Conservation (phyloP, 768 basidiomycete species). For the Xanthoconium purpureum region DNA sequence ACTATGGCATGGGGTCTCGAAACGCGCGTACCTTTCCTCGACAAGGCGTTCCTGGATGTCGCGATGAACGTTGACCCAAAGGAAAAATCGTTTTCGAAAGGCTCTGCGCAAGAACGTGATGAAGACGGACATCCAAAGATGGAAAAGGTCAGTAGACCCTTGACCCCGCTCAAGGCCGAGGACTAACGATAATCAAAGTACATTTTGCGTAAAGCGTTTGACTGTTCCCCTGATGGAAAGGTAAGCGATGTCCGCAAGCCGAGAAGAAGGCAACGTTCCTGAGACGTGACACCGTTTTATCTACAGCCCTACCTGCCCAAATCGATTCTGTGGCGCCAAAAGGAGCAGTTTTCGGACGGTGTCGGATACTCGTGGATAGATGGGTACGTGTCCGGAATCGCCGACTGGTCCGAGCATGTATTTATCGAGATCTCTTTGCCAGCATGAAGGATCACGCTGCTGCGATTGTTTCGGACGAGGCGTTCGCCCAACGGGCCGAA, state of each 20-base stretch:
- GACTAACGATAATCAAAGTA: slow-evolving; percentile 50
- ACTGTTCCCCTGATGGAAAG: slow-evolving; percentile 77
- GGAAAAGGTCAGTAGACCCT: slow-evolving; percentile 74
- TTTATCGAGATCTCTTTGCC: slow-evolving; percentile 4
- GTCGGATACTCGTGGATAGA: slow-evolving; percentile 99
- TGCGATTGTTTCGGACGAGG: slow-evolving; percentile 72
- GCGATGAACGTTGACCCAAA: slow-evolving; percentile 87
- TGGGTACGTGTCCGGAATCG: slow-evolving; percentile 49
- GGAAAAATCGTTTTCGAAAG: slow-evolving; percentile 88
- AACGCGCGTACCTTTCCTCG: slow-evolving; percentile 97
- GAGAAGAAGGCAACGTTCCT: not conserved
- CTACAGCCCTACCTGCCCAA: slow-evolving; percentile 84
- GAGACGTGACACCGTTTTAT: not conserved
- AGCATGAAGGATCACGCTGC: slow-evolving; percentile 91
- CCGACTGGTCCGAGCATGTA: not conserved
- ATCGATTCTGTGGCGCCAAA: slow-evolving; percentile 97
- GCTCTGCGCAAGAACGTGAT: slow-evolving; percentile 68
- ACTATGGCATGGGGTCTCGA: slow-evolving; percentile 99
- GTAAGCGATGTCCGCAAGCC: slow-evolving; percentile 28
- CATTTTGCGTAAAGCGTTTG: slow-evolving; percentile 94
- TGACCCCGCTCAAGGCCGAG: slow-evolving; percentile 1
- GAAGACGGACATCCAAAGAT: slow-evolving; percentile 85
- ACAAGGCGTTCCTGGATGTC: slow-evolving; percentile 92
- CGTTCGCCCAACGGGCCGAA: slow-evolving; percentile 65
- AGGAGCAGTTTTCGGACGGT: slow-evolving; percentile 99